Evolutionary conservation across 75 land plant species (phyloP).

Genomic region (Cryptomeria japonica): DNA sequence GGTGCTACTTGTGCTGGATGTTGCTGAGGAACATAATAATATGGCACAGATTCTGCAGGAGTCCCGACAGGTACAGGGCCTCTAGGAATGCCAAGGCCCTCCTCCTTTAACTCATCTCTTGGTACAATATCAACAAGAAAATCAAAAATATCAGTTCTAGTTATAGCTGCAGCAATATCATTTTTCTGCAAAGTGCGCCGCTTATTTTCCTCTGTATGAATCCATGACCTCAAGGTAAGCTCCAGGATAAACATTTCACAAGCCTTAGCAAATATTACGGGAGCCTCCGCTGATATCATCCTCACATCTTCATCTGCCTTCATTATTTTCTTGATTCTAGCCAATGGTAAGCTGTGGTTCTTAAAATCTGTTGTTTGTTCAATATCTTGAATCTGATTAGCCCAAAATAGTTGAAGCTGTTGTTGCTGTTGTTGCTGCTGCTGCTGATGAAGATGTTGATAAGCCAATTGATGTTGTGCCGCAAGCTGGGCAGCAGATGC

Average conservation of each 20-base stretch:
- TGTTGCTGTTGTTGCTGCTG: slow-evolving; percentile 81
- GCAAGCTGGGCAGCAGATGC: slow-evolving; percentile 37
- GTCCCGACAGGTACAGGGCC: slow-evolving; percentile 54
- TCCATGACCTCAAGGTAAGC: slow-evolving; percentile 75
- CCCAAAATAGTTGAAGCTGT: slow-evolving; percentile 76
- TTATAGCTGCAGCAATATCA: slow-evolving; percentile 86
- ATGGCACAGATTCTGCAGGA: slow-evolving; percentile 58
- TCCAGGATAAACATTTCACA: slow-evolving; percentile 84
- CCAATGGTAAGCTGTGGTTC: slow-evolving; percentile 79
- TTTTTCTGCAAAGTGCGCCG: slow-evolving; percentile 84
- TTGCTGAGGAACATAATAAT: slow-evolving; percentile 56
- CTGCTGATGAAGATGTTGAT: slow-evolving; percentile 64
- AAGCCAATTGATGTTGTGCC: slow-evolving; percentile 51
- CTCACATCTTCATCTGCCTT: slow-evolving; percentile 85
- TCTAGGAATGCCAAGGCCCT: slow-evolving; percentile 50
- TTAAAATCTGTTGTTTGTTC: slow-evolving; percentile 78
- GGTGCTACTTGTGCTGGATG: slow-evolving; percentile 20
- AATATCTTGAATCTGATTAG: slow-evolving; percentile 64
- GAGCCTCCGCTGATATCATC: slow-evolving; percentile 89
- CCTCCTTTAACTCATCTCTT: slow-evolving; percentile 70
- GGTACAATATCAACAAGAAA: slow-evolving; percentile 72
- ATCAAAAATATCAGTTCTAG: slow-evolving; percentile 79
- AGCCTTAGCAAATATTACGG: slow-evolving; percentile 80
- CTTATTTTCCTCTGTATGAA: slow-evolving; percentile 88
- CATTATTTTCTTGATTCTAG: slow-evolving; percentile 83